These are phyloP conservation scores for Goffeauzyma gilvescens DNA, from an alignment of 768 basidiomycete genomes.

Conservation along the genomic window DNA sequence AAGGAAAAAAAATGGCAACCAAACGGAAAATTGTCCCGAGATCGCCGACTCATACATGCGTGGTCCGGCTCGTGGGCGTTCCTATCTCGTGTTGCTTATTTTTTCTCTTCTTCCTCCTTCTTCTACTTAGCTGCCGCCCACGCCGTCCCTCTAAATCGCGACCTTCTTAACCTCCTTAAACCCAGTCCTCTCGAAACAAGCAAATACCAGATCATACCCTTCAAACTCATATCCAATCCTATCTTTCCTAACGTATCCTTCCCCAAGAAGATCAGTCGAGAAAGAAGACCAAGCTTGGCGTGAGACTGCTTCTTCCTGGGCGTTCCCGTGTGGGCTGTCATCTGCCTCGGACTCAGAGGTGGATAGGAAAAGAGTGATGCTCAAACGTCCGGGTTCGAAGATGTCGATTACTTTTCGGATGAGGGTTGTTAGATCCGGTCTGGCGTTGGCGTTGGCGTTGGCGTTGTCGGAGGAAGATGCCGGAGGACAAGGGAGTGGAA, in stretches of 20 bases:
- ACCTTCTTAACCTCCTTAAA: slow-evolving; percentile 17
- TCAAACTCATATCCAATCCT: slow-evolving; percentile 97
- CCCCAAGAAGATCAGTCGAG: slow-evolving; percentile 26
- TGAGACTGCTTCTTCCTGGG: slow-evolving; percentile 52
- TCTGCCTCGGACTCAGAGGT: slow-evolving; percentile 14
- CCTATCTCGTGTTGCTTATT: too few relatives aligned
- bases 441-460: slow-evolving; percentile 15
- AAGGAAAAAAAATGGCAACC: too few relatives aligned
- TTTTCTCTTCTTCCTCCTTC: background rate
- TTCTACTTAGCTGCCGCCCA: slow-evolving; percentile 1
- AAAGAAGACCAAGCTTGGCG: slow-evolving; percentile 47
- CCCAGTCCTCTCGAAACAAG: slow-evolving; percentile 27
- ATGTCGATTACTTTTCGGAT: slow-evolving; percentile 76
- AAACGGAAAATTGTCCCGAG: too few relatives aligned
- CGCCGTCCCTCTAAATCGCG: too few relatives aligned
- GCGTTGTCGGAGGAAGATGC: slow-evolving; percentile 35
- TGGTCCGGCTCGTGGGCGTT: too few relatives aligned
- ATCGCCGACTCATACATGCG: too few relatives aligned
- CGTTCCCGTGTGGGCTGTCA: slow-evolving; percentile 17
- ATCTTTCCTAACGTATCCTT: slow-evolving; percentile 62
- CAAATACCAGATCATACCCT: slow-evolving; percentile 36
- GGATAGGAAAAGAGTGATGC: slow-evolving; percentile 73
- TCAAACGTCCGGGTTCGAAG: slow-evolving; percentile 72
- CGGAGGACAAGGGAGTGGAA: slow-evolving; percentile 40
- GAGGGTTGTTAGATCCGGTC: slow-evolving; percentile 58